Percentiles rank a stretch among this genome's conserved stretches.
phyloP scores from a whole-genome alignment of 2,329 filamentous ascomycete genomes.

The Aspergillus unguis region DNA sequence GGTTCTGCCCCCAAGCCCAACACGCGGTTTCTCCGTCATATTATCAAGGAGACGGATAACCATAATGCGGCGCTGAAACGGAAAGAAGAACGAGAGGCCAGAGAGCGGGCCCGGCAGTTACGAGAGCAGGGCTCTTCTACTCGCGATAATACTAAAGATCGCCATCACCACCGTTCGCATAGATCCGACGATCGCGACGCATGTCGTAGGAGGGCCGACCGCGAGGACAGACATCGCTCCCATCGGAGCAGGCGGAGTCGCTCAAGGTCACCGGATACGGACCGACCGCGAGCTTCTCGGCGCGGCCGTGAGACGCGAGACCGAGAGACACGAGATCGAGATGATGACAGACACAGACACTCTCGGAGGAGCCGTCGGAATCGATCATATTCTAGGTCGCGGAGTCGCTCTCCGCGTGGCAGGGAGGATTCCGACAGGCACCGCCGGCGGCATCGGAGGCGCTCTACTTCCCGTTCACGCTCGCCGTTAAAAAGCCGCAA shows the following conservation, averaged over 20 bases:
- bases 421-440: constrained; percentile 11
- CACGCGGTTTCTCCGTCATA: constrained; percentile 80
- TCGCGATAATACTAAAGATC: constrained; percentile 36
- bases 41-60: constrained; percentile 80
- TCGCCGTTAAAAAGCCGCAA: constrained; percentile 19
- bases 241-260: constrained; percentile 28
- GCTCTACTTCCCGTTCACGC: constrained; percentile 19
- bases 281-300: constrained; percentile 23
- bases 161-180: constrained; percentile 13
- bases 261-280: constrained; percentile 25
- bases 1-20: constrained; percentile 80
- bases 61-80: constrained; percentile 86
- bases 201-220: constrained; percentile 21
- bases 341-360: constrained; percentile 17
- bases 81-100: constrained; percentile 77
- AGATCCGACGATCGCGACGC: constrained; percentile 19
- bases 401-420: constrained; percentile 20
- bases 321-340: constrained; percentile 18
- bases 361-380: constrained; percentile 15
- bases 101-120: constrained; percentile 64
- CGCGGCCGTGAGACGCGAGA: constrained; percentile 22
- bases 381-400: constrained; percentile 22
- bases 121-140: constrained; percentile 35
- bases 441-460: constrained; percentile 15
- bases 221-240: constrained; percentile 24